Percentiles rank a stretch among this genome's conserved stretches.
Conservation (phyloP, 441 rosid genomes). For the Kokia cookei region DNA sequence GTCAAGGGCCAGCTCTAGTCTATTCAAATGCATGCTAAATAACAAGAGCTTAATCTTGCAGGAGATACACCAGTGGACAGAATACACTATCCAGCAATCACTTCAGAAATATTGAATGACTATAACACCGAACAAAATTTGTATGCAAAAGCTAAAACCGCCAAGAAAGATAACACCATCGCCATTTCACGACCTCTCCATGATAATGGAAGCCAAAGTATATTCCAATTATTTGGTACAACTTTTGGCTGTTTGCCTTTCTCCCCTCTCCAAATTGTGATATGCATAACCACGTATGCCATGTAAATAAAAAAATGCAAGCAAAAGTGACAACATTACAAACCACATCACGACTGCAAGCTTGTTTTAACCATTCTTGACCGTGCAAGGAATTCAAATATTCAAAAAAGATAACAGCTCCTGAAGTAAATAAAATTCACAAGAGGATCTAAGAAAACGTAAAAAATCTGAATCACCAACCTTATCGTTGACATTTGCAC, state of each 20-base stretch:
- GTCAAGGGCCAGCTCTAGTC: not conserved
- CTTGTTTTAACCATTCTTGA: not conserved
- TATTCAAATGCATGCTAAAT: not conserved
- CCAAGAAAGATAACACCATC: not conserved
- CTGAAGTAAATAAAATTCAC: not conserved
- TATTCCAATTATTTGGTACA: not conserved
- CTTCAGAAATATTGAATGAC: not conserved
- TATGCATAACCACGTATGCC: not conserved
- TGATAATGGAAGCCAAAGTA: not conserved
- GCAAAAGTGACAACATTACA: not conserved
- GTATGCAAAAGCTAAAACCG: not conserved
- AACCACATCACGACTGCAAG: not conserved
- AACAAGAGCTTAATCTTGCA: not conserved
- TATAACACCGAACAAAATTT: not conserved
- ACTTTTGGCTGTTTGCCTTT: not conserved
- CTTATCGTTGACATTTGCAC: conserved; percentile 81
- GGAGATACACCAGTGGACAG: not conserved
- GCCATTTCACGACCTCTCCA: not conserved
- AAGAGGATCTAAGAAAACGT: not conserved
- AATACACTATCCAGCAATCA: not conserved
- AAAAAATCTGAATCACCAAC: conserved; percentile 22
- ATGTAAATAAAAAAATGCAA: not conserved
- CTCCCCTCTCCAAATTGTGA: not conserved
- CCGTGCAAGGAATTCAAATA: not conserved
- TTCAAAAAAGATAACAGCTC: not conserved